These are phyloP conservation scores for Arctium lappa DNA, from an alignment of 129 eudicot species.

Conservation along the genomic window DNA sequence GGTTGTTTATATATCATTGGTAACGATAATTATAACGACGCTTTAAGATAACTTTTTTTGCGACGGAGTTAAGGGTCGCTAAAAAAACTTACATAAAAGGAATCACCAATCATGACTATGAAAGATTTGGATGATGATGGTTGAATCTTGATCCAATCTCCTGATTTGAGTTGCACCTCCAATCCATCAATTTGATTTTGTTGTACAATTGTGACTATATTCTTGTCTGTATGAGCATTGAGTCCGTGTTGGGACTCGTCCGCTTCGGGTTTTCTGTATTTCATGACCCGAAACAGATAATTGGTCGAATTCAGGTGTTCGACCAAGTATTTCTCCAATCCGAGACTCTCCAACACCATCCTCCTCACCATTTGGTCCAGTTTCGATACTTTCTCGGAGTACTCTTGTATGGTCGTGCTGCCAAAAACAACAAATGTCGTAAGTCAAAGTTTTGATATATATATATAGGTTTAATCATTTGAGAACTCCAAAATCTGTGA, in stretches of 20 bases:
- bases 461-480: no score
- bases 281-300: slow-evolving; percentile 61
- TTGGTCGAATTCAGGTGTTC: slow-evolving; percentile 58
- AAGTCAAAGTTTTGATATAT: neutral
- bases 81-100: slow-evolving; percentile 44
- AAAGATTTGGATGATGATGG: slow-evolving; percentile 49
- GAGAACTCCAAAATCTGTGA: no score
- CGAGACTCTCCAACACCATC: slow-evolving; percentile 65
- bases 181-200: slow-evolving; percentile 55
- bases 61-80: neutral
- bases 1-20: neutral
- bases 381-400: slow-evolving; percentile 46
- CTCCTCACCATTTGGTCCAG: slow-evolving; percentile 51
- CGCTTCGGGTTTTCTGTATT: slow-evolving; percentile 51
- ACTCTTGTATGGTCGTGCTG: slow-evolving; percentile 45
- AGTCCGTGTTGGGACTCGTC: slow-evolving; percentile 46
- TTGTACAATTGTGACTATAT: slow-evolving; percentile 56
- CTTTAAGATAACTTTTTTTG: neutral
- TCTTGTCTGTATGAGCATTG: slow-evolving; percentile 62
- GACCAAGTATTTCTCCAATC: slow-evolving; percentile 45
- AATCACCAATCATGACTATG: slow-evolving; percentile 67
- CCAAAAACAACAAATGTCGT: neutral
- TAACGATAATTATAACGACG: neutral
- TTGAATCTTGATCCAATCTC: slow-evolving; percentile 47
- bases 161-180: slow-evolving; percentile 54